phyloP scores from a whole-genome alignment of 2,329 filamentous ascomycete species.

The Verticillium nonalfalfae region DNA sequence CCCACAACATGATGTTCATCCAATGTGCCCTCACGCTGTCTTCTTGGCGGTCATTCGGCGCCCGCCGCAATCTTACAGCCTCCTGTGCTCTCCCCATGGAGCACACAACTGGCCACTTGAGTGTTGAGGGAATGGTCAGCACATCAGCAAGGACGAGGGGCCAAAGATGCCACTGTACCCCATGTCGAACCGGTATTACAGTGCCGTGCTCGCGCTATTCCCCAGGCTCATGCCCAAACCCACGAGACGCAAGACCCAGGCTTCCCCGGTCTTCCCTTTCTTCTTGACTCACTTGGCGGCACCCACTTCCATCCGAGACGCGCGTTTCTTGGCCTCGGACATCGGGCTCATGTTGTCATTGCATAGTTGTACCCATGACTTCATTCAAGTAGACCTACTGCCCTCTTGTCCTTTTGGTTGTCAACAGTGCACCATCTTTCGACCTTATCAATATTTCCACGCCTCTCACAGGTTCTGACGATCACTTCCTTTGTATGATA shows the following conservation, averaged over 20 bases:
- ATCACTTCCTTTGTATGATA: not conserved
- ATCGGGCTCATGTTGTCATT: not conserved
- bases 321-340: not conserved
- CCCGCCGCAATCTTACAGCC: not conserved
- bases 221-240: not conserved
- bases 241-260: not conserved
- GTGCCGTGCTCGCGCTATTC: not conserved
- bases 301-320: not conserved
- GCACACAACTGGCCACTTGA: not conserved
- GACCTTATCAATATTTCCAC: not conserved
- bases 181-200: not conserved
- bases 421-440: not conserved
- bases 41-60: not conserved
- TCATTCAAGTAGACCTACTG: not conserved
- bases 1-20: not conserved
- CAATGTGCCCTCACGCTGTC: not conserved
- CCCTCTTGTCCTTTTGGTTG: not conserved
- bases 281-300: not conserved
- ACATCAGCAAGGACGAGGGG: not conserved
- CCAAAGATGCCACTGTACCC: not conserved
- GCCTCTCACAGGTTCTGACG: not conserved
- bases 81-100: not conserved
- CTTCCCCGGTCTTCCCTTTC: not conserved
- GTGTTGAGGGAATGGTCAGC: not conserved
- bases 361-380: not conserved